Conservation (phyloP, 1,139 yeast species). For the Scheffersomyces quercinus region DNA sequence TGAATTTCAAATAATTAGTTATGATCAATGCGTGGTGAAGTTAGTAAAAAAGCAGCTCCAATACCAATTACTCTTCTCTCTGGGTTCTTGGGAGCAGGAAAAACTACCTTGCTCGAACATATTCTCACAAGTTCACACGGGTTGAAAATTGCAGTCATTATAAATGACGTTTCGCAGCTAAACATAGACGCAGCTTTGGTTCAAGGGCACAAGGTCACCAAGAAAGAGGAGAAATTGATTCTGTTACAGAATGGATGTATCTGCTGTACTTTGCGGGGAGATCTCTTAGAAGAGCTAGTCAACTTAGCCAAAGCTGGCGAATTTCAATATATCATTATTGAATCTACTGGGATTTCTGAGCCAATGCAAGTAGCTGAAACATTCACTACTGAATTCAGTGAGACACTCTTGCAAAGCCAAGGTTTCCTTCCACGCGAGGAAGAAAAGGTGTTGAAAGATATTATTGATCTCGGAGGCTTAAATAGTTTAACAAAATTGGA, state of each 20-base stretch:
- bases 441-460: constrained; percentile 25
- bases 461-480: constrained; percentile 39
- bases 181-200: constrained; percentile 45
- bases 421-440: constrained; percentile 19
- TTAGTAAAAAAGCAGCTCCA: constrained; percentile 10
- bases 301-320: constrained; percentile 30
- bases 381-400: constrained; percentile 41
- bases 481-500: constrained; percentile 38
- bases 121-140: constrained; percentile 41
- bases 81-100: constrained; percentile 48
- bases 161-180: constrained; percentile 41
- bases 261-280: constrained; percentile 49
- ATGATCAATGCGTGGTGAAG: no score
- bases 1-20: no score
- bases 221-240: constrained; percentile 42
- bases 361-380: constrained; percentile 55
- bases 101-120: constrained; percentile 44
- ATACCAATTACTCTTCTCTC: constrained; percentile 45
- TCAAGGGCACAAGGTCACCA: constrained; percentile 36
- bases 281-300: constrained; percentile 42
- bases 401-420: constrained; percentile 23
- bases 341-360: constrained; percentile 48
- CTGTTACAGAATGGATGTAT: constrained; percentile 50
- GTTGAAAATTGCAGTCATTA: constrained; percentile 41
- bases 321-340: constrained; percentile 44